Base-by-base conservation (phyloP, 108 stramenopile species). In the Licmophora abbreviata region DNA sequence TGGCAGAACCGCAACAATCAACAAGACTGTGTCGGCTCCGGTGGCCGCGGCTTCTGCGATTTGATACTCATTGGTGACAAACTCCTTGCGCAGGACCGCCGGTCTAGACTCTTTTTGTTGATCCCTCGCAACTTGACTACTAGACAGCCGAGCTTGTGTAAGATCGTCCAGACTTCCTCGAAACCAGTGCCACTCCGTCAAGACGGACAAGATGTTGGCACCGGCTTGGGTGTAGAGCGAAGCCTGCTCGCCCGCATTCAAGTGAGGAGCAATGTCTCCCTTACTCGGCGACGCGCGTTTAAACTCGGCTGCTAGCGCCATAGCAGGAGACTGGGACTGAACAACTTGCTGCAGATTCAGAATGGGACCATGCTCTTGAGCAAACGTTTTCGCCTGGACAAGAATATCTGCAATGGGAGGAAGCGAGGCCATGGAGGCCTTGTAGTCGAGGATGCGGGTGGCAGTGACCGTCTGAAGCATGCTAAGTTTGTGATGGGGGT, bases 221-320 rank as follows among this genome's bases (percentile, higher is more conserved):
- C 98, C 98, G 1, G 84, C 95, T 10, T 36, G 50, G 23, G 75
- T 73, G 60, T 99, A 99, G 35, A 46, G 35, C 15, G 46, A 17
- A 0, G 89, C 93, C 56, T 97, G 96, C 31, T 91, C 88, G 0
- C 81, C 94, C 0, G 91, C 79, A 37, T 67, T 48, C 35, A 76
- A 42, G 56, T 64, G 44, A 0, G 73, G 51, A 12, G 71, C 83
- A 56, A 99, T 97, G 56, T 85, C 73, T 2, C 98, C 96, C 73
- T 99, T 99, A 63, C 73, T 77, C 17, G 98, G 98, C 20, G 74
- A 77, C 4, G 95, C 95, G 6, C 98, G 79, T 56, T 99, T 99
- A 73, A 99, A 97, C 71, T 99, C 98, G n/a, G 96, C 96, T 0
- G 98, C 98, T 14, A 99, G 69, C 2, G 84, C 73, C 92, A 93